Evolutionary conservation across 352 stramenopile species (phyloP).

Genomic region (Peronospora destructor): DNA sequence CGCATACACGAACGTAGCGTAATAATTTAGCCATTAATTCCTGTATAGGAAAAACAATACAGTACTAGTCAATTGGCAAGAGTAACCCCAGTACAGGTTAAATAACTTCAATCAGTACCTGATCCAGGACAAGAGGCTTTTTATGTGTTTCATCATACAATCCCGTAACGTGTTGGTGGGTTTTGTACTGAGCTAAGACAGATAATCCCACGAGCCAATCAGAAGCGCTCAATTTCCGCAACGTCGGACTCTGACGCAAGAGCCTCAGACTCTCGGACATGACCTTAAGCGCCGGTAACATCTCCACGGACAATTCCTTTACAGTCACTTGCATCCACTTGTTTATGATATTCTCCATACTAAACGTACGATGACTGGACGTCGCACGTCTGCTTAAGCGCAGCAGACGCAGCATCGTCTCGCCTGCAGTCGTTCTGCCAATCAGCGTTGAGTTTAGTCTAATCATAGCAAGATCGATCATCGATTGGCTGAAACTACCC

Average conservation of each 20-base stretch:
- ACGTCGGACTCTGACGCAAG: slow-evolving; percentile 44
- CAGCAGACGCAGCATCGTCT: slow-evolving; percentile 12
- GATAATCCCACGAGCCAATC: slow-evolving; percentile 81
- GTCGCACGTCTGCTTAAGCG: neutral
- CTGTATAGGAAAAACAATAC: neutral
- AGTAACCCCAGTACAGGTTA: no score
- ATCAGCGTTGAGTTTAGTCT: neutral
- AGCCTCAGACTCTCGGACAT: slow-evolving; percentile 64
- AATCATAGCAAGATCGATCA: neutral
- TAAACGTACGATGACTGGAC: slow-evolving; percentile 5
- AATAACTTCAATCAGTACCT: slow-evolving; percentile 10
- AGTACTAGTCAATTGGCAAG: no score
- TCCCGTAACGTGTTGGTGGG: slow-evolving; percentile 25
- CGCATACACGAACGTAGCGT: slow-evolving; percentile 54
- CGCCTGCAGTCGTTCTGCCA: neutral
- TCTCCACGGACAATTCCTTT: slow-evolving; percentile 47
- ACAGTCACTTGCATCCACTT: slow-evolving; percentile 23
- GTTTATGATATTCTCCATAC: slow-evolving; percentile 22
- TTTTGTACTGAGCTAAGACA: slow-evolving; percentile 67
- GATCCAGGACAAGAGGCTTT: slow-evolving; percentile 21
- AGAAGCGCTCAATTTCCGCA: slow-evolving; percentile 63
- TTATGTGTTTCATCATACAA: slow-evolving; percentile 26
- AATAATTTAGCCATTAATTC: slow-evolving; percentile 28
- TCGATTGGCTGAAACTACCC: neutral
- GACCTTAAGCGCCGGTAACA: slow-evolving; percentile 68